Conservation (phyloP, 495 filamentous ascomycete genomes). For the Xylaria venustula region DNA sequence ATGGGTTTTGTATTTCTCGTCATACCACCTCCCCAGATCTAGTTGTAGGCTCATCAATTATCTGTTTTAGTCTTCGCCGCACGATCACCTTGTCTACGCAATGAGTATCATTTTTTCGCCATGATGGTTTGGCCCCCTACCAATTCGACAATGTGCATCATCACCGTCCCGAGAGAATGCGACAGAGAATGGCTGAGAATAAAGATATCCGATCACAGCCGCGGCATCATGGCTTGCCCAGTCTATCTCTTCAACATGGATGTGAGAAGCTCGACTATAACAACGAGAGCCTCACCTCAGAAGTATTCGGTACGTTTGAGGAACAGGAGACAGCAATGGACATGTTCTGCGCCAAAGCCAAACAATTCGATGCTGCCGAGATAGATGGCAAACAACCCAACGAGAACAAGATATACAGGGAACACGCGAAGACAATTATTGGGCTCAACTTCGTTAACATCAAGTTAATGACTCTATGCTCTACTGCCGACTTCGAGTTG, state of each 20-base stretch:
- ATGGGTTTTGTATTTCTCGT: neutral
- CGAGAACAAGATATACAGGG: neutral
- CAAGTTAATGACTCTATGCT: neutral
- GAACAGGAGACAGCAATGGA: neutral
- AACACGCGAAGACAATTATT: neutral
- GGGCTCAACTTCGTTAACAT: neutral
- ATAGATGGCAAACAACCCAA: neutral
- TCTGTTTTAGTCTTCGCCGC: neutral
- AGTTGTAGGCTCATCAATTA: neutral
- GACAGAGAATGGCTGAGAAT: neutral
- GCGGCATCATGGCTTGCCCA: neutral
- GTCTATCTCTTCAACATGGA: neutral
- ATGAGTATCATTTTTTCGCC: neutral
- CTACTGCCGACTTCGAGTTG: neutral
- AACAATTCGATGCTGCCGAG: neutral
- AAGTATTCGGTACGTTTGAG: neutral
- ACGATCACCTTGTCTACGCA: neutral
- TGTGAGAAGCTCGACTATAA: neutral
- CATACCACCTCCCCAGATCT: neutral
- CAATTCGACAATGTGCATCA: neutral
- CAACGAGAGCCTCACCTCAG: neutral
- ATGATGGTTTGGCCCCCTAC: neutral
- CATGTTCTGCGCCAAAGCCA: neutral
- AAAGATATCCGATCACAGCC: neutral
- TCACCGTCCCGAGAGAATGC: neutral